phyloP scores from a whole-genome alignment of 345 rosid genomes.

The Geranium rotundifolium region DNA sequence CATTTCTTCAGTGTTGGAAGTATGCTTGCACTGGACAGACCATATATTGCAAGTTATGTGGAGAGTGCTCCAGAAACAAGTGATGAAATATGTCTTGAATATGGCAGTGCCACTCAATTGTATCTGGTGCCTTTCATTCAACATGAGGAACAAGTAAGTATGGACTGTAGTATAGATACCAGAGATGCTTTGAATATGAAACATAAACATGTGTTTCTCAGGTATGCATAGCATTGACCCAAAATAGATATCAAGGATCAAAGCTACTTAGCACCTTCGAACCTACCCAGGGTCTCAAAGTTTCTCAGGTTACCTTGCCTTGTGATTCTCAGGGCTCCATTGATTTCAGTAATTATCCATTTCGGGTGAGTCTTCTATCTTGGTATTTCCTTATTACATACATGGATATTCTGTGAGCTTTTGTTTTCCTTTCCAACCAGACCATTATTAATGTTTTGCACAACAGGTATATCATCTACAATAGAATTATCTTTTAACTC shows the following conservation, averaged over 20 bases:
- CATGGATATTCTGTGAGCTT: not conserved
- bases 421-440: not conserved
- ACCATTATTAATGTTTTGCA: not conserved
- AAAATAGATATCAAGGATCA: constrained; percentile 56
- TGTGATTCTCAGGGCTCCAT: constrained; percentile 77
- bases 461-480: not conserved
- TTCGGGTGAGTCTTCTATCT: constrained; percentile 43
- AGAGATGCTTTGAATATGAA: constrained; percentile 2
- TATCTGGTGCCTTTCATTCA: constrained; percentile 68
- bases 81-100: constrained; percentile 70
- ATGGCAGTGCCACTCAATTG: constrained; percentile 86
- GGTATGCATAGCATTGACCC: constrained; percentile 62
- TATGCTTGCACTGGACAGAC: constrained; percentile 78
- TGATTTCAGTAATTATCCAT: constrained; percentile 79
- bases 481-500: too few relatives aligned
- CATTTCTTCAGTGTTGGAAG: constrained; percentile 58
- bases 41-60: constrained; percentile 53
- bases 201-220: constrained; percentile 21
- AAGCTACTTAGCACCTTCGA: constrained; percentile 39
- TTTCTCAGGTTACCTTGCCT: constrained; percentile 81
- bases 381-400: not conserved
- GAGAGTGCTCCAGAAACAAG: constrained; percentile 44
- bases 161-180: not conserved
- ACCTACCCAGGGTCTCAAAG: constrained; percentile 40
- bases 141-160: constrained; percentile 67